Evolutionary conservation across 257 asterid genomes (phyloP).

Genomic region (Avicennia marina): DNA sequence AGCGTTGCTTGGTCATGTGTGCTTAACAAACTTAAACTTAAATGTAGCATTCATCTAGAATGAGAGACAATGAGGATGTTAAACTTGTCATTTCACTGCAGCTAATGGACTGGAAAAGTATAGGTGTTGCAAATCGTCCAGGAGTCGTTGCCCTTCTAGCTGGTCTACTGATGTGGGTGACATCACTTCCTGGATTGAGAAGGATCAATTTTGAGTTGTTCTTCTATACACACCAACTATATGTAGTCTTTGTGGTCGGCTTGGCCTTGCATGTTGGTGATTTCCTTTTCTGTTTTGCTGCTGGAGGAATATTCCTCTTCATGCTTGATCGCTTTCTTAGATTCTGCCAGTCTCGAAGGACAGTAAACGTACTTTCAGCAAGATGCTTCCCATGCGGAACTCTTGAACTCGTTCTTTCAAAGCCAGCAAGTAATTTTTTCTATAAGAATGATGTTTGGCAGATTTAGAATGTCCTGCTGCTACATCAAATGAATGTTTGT

Average conservation of each 20-base stretch:
- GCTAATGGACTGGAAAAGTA: constrained; percentile 44
- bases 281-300: constrained; percentile 52
- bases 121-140: constrained; percentile 53
- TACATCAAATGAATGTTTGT: constrained; percentile 3
- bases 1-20: too few relatives aligned
- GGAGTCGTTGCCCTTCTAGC: constrained; percentile 68
- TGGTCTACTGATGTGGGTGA: constrained; percentile 74
- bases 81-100: constrained; percentile 21
- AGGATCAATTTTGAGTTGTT: constrained; percentile 58
- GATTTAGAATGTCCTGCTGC: background rate
- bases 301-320: constrained; percentile 63
- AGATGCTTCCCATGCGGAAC: constrained; percentile 67
- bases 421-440: constrained; percentile 52
- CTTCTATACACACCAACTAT: constrained; percentile 74
- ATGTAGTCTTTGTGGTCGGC: constrained; percentile 53
- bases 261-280: constrained; percentile 71
- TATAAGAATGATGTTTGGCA: background rate
- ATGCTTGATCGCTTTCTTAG: constrained; percentile 81
- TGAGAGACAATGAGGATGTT: constrained; percentile 9
- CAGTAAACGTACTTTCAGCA: constrained; percentile 53
- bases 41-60: too few relatives aligned
- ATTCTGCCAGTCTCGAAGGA: constrained; percentile 66
- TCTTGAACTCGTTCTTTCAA: constrained; percentile 62
- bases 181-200: constrained; percentile 74
- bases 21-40: too few relatives aligned